These are phyloP conservation scores for Paraleonurus japonicus DNA, from an alignment of 257 asterid genomes.

Conservation along the genomic window DNA sequence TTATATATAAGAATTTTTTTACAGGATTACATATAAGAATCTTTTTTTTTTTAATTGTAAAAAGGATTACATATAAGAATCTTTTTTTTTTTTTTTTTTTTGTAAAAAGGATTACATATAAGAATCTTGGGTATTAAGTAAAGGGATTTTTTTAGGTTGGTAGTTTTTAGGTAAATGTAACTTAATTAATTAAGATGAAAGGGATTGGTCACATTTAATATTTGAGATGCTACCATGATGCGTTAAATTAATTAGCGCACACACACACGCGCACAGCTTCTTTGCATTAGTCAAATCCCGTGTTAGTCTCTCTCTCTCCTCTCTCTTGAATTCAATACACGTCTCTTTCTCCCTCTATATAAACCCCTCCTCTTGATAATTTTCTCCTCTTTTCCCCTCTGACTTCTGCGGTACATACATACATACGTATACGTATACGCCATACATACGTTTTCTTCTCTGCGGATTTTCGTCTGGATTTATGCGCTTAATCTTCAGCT, in stretches of 20 bases:
- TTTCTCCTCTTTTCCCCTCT: not conserved
- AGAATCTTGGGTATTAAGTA: too few species aligned
- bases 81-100: too few species aligned
- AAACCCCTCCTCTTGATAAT: not conserved
- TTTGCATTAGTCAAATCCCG: constrained; percentile 32
- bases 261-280: not conserved
- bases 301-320: constrained; percentile 12
- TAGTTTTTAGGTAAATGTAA: not conserved
- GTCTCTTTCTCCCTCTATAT: constrained; percentile 25
- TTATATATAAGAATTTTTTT: too few species aligned
- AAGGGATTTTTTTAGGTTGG: not conserved
- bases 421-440: not conserved
- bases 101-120: too few species aligned
- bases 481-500: constrained; percentile 20
- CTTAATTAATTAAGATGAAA: not conserved
- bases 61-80: too few species aligned
- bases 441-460: constrained; percentile 8
- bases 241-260: not conserved
- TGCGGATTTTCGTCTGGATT: not conserved
- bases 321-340: not conserved
- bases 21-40: too few species aligned
- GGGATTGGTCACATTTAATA: not conserved
- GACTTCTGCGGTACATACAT: constrained; percentile 5
- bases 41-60: too few species aligned
- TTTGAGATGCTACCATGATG: not conserved